Percentiles rank a stretch among this genome's conserved stretches.
Conservation (phyloP, 306 rosid genomes). For the Lathyrus sativus region DNA sequence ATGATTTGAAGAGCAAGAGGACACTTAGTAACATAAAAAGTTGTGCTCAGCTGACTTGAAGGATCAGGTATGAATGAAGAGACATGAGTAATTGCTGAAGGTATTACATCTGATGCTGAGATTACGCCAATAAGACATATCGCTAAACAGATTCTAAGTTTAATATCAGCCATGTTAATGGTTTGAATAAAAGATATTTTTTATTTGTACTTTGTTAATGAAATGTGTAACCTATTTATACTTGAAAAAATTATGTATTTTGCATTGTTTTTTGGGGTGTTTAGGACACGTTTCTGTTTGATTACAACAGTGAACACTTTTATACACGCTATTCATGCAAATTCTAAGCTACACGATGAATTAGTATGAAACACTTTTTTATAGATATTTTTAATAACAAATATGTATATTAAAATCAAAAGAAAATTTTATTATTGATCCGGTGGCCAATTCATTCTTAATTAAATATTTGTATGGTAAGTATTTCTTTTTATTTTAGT, state of each 20-base stretch:
- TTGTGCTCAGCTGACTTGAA: constrained; percentile 20
- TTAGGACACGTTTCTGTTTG: background rate
- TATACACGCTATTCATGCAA: too few relatives aligned
- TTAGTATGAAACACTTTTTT: too few relatives aligned
- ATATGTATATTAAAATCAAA: too few relatives aligned
- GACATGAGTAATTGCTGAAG: constrained; percentile 32
- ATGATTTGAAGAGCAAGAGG: constrained; percentile 50
- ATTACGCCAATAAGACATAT: constrained; percentile 33
- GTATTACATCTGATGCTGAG: constrained; percentile 23
- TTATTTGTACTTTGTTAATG: constrained; percentile 19
- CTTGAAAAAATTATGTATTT: background rate
- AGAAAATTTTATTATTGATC: too few relatives aligned
- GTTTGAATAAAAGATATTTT: background rate
- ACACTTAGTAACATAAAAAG: constrained; percentile 39
- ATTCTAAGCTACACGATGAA: too few relatives aligned
- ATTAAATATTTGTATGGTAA: too few relatives aligned
- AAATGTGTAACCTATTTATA: constrained; percentile 29
- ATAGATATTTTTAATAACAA: too few relatives aligned
- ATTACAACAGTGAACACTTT: background rate
- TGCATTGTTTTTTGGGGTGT: background rate
- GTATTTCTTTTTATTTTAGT: too few relatives aligned
- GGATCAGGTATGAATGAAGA: background rate
- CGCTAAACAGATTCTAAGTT: background rate
- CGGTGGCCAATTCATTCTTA: too few relatives aligned
- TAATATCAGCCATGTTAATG: constrained; percentile 18